Percentiles rank a stretch among this genome's conserved stretches.
These are phyloP conservation scores for Teunomyces stri DNA, from an alignment of 805 yeast species.

Conservation along the genomic window DNA sequence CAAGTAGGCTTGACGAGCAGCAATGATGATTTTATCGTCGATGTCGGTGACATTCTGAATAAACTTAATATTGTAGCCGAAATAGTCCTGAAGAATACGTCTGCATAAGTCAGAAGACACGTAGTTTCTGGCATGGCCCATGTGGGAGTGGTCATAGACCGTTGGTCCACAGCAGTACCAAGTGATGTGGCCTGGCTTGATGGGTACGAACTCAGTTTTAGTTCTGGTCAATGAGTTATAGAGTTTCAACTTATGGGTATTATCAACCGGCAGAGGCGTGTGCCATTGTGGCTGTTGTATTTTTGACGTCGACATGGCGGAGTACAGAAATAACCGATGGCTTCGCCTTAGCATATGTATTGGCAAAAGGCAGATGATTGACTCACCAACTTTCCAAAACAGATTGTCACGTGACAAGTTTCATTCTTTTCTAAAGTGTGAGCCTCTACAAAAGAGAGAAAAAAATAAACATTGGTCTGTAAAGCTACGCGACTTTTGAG, in stretches of 20 bases:
- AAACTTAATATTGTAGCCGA: conserved; percentile 83
- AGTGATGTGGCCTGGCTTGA: conserved; percentile 59
- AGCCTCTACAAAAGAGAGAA: too few relatives aligned
- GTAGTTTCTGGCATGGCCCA: conserved; percentile 98
- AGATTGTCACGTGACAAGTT: background rate
- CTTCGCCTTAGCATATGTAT: conserved; percentile 1
- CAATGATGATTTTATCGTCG: conserved; percentile 92
- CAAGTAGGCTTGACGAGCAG: conserved; percentile 87
- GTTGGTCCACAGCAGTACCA: conserved; percentile 99
- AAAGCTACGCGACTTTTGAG: too few relatives aligned
- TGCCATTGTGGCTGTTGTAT: conserved; percentile 41
- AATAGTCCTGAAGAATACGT: conserved; percentile 83
- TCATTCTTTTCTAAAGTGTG: too few relatives aligned
- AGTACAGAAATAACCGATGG: background rate
- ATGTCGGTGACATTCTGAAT: conserved; percentile 98
- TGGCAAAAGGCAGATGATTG: background rate
- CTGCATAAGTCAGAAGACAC: conserved; percentile 93
- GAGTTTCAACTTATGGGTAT: conserved; percentile 48
- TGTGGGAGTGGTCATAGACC: conserved; percentile 91
- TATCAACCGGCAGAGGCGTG: conserved; percentile 17
- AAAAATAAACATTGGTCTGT: too few relatives aligned
- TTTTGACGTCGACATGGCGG: conserved; percentile 18
- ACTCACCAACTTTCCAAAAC: background rate
- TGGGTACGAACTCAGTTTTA: conserved; percentile 78
- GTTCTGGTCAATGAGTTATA: conserved; percentile 82